Evolutionary conservation across 139 green algal species (phyloP).

Genomic region (Zygnema cylindricum): DNA sequence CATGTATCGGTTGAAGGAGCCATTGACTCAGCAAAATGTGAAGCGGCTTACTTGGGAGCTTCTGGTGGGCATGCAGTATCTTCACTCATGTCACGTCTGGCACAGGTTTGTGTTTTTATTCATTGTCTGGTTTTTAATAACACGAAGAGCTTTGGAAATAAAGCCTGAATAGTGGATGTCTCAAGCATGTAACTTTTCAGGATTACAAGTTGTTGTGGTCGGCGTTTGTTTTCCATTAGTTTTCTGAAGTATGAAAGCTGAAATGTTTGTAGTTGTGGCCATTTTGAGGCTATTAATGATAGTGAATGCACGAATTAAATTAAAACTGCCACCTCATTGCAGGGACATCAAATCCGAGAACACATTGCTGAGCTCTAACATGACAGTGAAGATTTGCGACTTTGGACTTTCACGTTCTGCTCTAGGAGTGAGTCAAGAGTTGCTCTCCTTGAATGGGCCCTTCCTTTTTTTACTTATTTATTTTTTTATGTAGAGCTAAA

Average conservation of each 20-base stretch:
- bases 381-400: slow-evolving; percentile 57
- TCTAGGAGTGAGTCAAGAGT: slow-evolving; percentile 57
- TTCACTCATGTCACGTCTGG: slow-evolving; percentile 52
- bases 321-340: too few species aligned
- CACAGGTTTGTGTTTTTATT: slow-evolving; percentile 54
- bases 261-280: background rate
- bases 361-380: slow-evolving; percentile 37
- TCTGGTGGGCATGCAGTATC: slow-evolving; percentile 38
- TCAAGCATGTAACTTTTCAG: slow-evolving; percentile 10
- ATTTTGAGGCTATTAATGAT: background rate
- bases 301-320: background rate
- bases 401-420: slow-evolving; percentile 61
- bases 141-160: too few species aligned
- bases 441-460: too few species aligned
- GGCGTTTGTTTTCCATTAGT: background rate
- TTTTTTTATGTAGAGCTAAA: too few species aligned
- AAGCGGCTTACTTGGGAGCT: slow-evolving; percentile 45
- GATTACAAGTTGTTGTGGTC: background rate
- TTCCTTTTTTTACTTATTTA: too few species aligned
- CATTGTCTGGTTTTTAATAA: too few species aligned
- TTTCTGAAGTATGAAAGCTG: background rate
- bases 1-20: slow-evolving; percentile 36
- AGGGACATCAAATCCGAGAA: slow-evolving; percentile 64
- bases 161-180: too few species aligned
- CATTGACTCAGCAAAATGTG: slow-evolving; percentile 24